phyloP scores from a whole-genome alignment of 495 filamentous ascomycete genomes.

The Aspergillus avenaceus region DNA sequence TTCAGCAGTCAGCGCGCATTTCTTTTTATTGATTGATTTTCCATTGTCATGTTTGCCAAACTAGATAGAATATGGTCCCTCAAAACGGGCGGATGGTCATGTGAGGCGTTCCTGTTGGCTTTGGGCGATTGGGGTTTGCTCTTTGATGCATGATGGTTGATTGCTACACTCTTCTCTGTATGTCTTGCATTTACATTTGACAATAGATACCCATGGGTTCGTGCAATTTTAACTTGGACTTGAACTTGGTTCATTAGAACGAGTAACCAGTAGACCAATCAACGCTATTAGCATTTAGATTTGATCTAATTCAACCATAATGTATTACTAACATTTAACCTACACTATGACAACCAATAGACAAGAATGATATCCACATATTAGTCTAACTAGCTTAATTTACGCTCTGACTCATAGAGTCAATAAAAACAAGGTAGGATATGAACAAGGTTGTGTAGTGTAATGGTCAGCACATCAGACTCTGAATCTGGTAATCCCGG shows the following conservation, averaged over 20 bases:
- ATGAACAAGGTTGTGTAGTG: constrained; percentile 26
- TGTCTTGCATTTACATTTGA: constrained; percentile 11
- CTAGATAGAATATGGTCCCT: constrained; percentile 17
- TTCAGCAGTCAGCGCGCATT: constrained; percentile 17
- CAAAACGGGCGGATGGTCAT: constrained; percentile 7
- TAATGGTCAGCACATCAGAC: constrained; percentile 31
- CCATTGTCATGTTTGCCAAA: constrained; percentile 12
- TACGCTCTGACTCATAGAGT: too few species aligned
- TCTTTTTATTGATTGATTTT: too few species aligned
- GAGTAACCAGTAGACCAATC: too few species aligned
- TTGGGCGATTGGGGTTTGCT: constrained; percentile 2
- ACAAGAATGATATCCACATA: too few species aligned
- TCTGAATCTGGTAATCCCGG: constrained; percentile 36
- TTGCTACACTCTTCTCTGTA: constrained; percentile 1
- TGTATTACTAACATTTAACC: too few species aligned
- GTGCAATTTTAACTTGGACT: too few species aligned
- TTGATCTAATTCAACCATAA: too few species aligned
- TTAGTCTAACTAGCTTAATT: too few species aligned
- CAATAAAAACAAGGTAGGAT: too few species aligned
- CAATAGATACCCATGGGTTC: constrained; percentile 19
- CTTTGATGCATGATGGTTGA: not conserved
- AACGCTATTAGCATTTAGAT: too few species aligned
- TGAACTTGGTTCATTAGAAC: too few species aligned
- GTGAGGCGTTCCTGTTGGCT: constrained; percentile 2
- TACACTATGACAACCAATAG: too few species aligned